Percentiles rank a stretch among this genome's conserved stretches.
phyloP scores from a whole-genome alignment of 2,329 filamentous ascomycete species.

The Pezicula neosporulosa region DNA sequence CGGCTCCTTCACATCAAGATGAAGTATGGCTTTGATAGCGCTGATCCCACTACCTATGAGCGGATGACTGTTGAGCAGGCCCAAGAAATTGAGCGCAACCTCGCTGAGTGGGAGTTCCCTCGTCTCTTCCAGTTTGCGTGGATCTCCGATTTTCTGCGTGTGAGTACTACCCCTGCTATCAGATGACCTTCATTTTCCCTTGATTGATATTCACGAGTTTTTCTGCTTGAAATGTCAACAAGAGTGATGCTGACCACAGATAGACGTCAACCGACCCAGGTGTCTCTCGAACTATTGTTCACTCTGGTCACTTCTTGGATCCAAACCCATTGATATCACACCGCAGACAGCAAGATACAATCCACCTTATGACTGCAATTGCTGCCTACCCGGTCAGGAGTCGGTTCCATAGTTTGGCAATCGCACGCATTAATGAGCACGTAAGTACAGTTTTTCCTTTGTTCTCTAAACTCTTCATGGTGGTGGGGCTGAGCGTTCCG shows the following conservation, averaged over 20 bases:
- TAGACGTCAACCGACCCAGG: conserved; percentile 10
- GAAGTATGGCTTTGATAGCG: conserved; percentile 6
- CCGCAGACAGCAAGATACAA: conserved; percentile 8
- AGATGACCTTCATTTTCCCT: no score
- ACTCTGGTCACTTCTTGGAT: conserved; percentile 10
- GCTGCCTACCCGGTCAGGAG: conserved; percentile 6
- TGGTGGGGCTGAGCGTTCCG: neutral
- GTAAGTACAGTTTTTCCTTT: neutral
- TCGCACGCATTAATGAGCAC: conserved; percentile 13
- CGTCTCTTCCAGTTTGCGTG: conserved; percentile 10
- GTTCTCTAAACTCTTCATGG: neutral
- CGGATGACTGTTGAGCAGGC: conserved; percentile 9
- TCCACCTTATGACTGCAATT: conserved; percentile 7
- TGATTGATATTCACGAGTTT: no score
- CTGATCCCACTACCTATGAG: conserved; percentile 2
- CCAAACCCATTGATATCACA: conserved; percentile 8
- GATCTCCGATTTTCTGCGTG: conserved; percentile 12
- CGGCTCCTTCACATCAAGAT: conserved; percentile 5
- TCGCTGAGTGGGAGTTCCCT: conserved; percentile 13
- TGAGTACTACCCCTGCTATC: neutral
- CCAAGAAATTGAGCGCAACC: conserved; percentile 11
- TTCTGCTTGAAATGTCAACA: no score
- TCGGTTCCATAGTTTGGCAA: conserved; percentile 4
- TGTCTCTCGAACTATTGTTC: conserved; percentile 10
- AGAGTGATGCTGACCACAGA: no score